Percentiles rank a stretch among this genome's conserved stretches.
These are phyloP conservation scores for Naganishia liquefaciens DNA, from an alignment of 1,284 basidiomycete genomes.

Conservation along the genomic window DNA sequence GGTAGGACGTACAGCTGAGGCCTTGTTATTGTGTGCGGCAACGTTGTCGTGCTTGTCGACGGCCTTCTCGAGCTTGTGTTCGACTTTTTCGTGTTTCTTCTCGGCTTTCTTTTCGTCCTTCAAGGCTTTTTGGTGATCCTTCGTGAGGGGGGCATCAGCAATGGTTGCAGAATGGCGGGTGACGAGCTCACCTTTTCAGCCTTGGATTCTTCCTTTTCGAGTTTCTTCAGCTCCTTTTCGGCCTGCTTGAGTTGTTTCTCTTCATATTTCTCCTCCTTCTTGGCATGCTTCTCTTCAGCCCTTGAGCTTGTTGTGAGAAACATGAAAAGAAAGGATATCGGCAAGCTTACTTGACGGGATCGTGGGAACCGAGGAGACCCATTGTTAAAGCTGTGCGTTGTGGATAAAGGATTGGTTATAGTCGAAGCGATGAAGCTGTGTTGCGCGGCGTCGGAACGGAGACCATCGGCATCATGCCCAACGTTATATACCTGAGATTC, in stretches of 20 bases:
- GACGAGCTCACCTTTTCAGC: conserved; percentile 23
- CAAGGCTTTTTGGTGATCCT: conserved; percentile 30
- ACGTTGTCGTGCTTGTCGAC: conserved; percentile 30
- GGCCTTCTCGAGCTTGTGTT: conserved; percentile 29
- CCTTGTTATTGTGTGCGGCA: conserved; percentile 23
- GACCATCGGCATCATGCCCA: too few species aligned
- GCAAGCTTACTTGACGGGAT: too few species aligned
- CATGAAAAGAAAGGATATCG: too few species aligned
- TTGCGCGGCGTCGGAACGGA: too few species aligned
- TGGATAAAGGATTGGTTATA: too few species aligned
- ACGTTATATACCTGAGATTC: too few species aligned
- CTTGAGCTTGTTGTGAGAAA: too few species aligned
- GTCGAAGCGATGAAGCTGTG: too few species aligned
- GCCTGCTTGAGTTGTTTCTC: conserved; percentile 32
- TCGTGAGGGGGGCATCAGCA: background rate
- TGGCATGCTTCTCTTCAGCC: conserved; percentile 4
- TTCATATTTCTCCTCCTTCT: conserved; percentile 33
- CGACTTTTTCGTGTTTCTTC: conserved; percentile 25
- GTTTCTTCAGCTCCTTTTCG: conserved; percentile 26
- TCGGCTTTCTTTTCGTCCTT: conserved; percentile 18
- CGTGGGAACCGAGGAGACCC: too few species aligned
- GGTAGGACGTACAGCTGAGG: conserved; percentile 20
- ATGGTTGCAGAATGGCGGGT: background rate
- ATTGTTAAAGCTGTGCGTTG: too few species aligned
- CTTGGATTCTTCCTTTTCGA: conserved; percentile 31